Evolutionary conservation across 2,329 filamentous ascomycete species (phyloP).

Genomic region (Fusarium sacchari): DNA sequence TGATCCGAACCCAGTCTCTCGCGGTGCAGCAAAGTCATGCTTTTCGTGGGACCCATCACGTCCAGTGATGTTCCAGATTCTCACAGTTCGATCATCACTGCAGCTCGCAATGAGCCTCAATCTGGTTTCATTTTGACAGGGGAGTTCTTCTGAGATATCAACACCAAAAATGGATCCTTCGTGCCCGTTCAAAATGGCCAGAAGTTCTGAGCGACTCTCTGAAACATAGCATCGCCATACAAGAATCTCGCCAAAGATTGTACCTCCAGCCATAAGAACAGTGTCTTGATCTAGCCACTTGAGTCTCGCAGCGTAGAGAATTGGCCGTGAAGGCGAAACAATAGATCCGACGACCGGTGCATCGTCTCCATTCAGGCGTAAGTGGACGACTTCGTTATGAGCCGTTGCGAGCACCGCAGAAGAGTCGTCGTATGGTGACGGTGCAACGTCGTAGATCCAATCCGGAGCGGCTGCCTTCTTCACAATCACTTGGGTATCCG

Average conservation of each 20-base stretch:
- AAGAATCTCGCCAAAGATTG: conserved; percentile 93
- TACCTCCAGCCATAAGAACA: conserved; percentile 85
- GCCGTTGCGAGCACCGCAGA: conserved; percentile 78
- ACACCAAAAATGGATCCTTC: conserved; percentile 96
- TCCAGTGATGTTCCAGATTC: conserved; percentile 84
- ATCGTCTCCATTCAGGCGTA: conserved; percentile 50
- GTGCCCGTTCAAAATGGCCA: conserved; percentile 72
- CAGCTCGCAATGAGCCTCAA: conserved; percentile 84
- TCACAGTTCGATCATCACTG: conserved; percentile 91
- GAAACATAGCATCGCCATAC: conserved; percentile 79
- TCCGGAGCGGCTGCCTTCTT: conserved; percentile 66
- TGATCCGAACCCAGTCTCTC: conserved; percentile 71
- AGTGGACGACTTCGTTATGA: conserved; percentile 80
- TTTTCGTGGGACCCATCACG: conserved; percentile 38
- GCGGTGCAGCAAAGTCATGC: conserved; percentile 48
- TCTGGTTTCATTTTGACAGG: conserved; percentile 48
- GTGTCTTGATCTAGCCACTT: conserved; percentile 66
- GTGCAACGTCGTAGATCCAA: conserved; percentile 78
- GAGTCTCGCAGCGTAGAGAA: conserved; percentile 86
- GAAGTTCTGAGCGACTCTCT: conserved; percentile 49
- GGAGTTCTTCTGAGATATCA: conserved; percentile 71
- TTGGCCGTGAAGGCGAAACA: conserved; percentile 77
- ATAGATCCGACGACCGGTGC: conserved; percentile 58
- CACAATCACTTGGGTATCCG: conserved; percentile 28
- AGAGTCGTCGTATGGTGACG: conserved; percentile 57